A percentile compares a stretch with the other conserved stretches of the same genome.
phyloP scores from a whole-genome alignment of 345 rosid genomes.

The Raphanus raphanistrum region DNA sequence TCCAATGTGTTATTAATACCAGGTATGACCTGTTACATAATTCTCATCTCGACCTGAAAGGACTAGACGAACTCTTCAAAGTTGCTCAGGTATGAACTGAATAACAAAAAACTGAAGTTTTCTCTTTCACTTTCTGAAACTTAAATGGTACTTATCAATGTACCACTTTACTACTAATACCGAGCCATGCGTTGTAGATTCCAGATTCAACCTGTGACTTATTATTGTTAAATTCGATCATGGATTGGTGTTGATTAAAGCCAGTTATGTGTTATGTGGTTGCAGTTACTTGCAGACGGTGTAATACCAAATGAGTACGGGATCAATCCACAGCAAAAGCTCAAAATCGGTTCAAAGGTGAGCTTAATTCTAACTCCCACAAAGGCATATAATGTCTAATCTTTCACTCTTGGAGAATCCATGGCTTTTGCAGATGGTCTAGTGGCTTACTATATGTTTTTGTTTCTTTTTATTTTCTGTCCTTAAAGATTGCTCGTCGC shows the following conservation, averaged over 20 bases:
- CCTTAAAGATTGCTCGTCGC: constrained; percentile 78
- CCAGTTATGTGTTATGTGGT: constrained; percentile 34
- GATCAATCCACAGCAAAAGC: constrained; percentile 90
- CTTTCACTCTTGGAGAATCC: background rate
- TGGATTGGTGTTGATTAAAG: background rate
- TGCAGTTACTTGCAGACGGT: constrained; percentile 96
- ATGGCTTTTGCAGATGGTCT: constrained; percentile 10
- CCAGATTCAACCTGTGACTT: background rate
- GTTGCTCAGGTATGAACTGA: constrained; percentile 77
- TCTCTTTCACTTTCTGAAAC: constrained; percentile 10
- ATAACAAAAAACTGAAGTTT: background rate
- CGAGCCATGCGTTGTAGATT: constrained; percentile 3
- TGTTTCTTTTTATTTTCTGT: background rate
- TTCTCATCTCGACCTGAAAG: constrained; percentile 90
- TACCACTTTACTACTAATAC: background rate
- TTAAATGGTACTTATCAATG: background rate
- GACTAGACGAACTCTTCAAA: constrained; percentile 82
- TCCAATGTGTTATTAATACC: constrained; percentile 24
- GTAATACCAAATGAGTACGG: constrained; percentile 99
- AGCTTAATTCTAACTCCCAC: constrained; percentile 6
- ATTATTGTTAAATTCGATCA: background rate
- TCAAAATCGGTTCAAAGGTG: constrained; percentile 97
- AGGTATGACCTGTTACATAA: constrained; percentile 97
- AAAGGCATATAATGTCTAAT: background rate
- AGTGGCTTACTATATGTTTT: too few relatives aligned